Base-by-base conservation (phyloP, 257 asterid genomes). In the Vinca minor region DNA sequence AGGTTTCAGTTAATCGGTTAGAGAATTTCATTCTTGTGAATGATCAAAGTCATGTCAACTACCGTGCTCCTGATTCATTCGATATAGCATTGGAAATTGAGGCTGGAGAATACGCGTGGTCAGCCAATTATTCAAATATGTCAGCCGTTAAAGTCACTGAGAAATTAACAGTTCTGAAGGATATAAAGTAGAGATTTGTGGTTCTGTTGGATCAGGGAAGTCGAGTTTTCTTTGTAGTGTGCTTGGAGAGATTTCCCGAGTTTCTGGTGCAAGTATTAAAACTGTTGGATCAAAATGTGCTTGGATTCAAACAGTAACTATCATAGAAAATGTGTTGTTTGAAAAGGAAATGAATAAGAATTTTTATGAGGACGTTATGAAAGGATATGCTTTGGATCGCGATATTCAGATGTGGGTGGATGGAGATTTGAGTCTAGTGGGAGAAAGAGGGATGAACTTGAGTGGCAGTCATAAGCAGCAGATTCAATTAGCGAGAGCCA, bases 271-370 rank as follows among this genome's bases (percentile, higher is more conserved):
- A n/a, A 53, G 84, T 45, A 73, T 82, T 31, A 81, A 76, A 55
- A 75, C 78, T n/a, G 65, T 72, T 12, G 94, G 96, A 29, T 77
- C 91, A 11, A 91, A 80, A 62, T 79, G 84, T 64, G 87, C 96
- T 38, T 91, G 98, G 98, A 91, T 91, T 64, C 98, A 88, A 64
- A 88, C 91, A 1, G 98, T 95, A 42, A 84, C 85, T 0, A 68
- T 91, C 18, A 69, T 84, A 65, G 96, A 91, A 18, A 91, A 91
- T 46, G 79, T 91, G 41, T 52, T 91, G 75, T 91, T 91, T 70
- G 96, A 94, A 25, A 83, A 86, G 82, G 88, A 84, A 60, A 83
- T 88, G 88, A 45, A 78, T 35, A 73, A 36, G 64, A 80, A 39
- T 66, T 68, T 72, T 20, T 91, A 91, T 18, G 88, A 86, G 39